Evolutionary conservation across 345 rosid genomes (phyloP).

Genomic region (Gossypium rotundifolium): DNA sequence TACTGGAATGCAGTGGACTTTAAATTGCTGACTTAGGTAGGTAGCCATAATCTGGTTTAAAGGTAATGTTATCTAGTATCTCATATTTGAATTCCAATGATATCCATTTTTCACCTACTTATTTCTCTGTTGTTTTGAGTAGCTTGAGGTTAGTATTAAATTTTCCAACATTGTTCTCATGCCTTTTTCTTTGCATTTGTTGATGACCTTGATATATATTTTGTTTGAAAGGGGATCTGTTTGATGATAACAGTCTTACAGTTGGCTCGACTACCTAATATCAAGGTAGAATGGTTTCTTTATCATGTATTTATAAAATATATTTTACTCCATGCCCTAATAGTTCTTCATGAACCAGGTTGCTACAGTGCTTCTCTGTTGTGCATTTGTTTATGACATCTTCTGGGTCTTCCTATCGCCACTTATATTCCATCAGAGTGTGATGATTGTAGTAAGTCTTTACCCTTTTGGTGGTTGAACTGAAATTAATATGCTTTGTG

Average conservation of each 20-base stretch:
- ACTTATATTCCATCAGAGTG: slow-evolving; percentile 80
- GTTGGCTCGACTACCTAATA: slow-evolving; percentile 90
- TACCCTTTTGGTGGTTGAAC: neutral
- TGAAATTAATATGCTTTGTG: neutral
- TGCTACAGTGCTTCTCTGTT: slow-evolving; percentile 93
- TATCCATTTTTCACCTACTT: neutral
- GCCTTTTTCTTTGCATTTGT: slow-evolving; percentile 16
- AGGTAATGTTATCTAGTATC: neutral
- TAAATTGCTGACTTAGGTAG: too few species aligned
- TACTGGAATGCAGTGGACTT: neutral
- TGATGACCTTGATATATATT: slow-evolving; percentile 7
- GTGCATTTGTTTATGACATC: slow-evolving; percentile 96
- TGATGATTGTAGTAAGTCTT: slow-evolving; percentile 88
- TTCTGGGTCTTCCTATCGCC: slow-evolving; percentile 99
- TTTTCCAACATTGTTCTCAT: slow-evolving; percentile 1
- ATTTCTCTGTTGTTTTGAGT: neutral
- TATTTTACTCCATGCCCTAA: slow-evolving; percentile 18
- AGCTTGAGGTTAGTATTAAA: neutral
- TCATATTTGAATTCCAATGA: neutral
- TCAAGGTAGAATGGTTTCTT: slow-evolving; percentile 54
- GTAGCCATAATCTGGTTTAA: neutral
- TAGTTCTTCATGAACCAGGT: slow-evolving; percentile 49
- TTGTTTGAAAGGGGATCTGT: slow-evolving; percentile 72
- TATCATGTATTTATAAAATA: neutral
- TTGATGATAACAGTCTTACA: slow-evolving; percentile 97